Conservation (phyloP, 495 filamentous ascomycete genomes). For the Neurospora sp. region DNA sequence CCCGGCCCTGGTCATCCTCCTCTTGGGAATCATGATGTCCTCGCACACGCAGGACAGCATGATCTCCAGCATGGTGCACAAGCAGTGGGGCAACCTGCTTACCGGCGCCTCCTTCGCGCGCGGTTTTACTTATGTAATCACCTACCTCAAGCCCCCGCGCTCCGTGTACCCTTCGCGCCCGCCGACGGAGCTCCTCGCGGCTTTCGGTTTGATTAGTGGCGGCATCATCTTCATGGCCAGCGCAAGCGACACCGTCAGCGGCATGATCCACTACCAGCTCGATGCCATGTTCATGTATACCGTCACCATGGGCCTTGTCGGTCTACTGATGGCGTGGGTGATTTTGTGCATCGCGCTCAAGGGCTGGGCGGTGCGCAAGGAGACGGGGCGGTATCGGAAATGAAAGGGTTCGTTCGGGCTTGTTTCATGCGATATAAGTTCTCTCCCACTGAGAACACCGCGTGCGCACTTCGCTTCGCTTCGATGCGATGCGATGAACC, state of each 20-base stretch:
- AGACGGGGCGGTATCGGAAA: conserved; percentile 21
- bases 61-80: conserved; percentile 86
- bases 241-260: conserved; percentile 60
- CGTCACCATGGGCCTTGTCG: conserved; percentile 73
- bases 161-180: conserved; percentile 79
- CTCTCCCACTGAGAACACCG: neutral
- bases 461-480: neutral
- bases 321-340: conserved; percentile 79
- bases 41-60: conserved; percentile 78
- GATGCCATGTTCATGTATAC: conserved; percentile 92
- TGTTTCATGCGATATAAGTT: neutral
- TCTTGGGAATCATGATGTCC: conserved; percentile 90
- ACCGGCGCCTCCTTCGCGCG: conserved; percentile 72
- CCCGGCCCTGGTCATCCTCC: conserved; percentile 73
- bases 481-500: neutral
- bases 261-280: conserved; percentile 65
- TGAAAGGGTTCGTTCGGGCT: neutral
- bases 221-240: conserved; percentile 92
- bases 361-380: conserved; percentile 69
- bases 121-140: conserved; percentile 65
- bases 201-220: conserved; percentile 81
- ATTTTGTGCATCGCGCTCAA: conserved; percentile 74
- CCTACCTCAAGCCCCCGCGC: conserved; percentile 73
- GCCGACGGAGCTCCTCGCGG: conserved; percentile 76
- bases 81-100: conserved; percentile 86